A percentile compares a stretch with the other conserved stretches of the same genome.
Conservation (phyloP, 305 asterid genomes). For the Striga hermonthica region DNA sequence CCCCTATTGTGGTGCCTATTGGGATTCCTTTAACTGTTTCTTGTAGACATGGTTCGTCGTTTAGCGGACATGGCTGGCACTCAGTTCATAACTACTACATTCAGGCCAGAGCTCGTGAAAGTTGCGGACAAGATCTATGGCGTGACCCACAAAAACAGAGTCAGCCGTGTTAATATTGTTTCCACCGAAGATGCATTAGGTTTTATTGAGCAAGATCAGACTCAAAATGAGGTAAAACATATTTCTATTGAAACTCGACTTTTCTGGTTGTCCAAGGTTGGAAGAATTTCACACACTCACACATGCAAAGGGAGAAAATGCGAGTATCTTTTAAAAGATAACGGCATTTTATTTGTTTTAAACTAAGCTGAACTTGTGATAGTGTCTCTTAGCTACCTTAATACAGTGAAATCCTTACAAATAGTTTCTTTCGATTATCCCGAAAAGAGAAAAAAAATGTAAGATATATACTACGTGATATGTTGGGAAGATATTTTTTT, state of each 20-base stretch:
- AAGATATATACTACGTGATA: too few species aligned
- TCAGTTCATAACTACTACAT: constrained; percentile 92
- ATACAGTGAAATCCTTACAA: too few species aligned
- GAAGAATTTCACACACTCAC: not conserved
- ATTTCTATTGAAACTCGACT: not conserved
- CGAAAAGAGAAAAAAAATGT: too few species aligned
- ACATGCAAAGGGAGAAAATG: not conserved
- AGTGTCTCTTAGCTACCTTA: too few species aligned
- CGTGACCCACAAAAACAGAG: constrained; percentile 87
- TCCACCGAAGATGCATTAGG: constrained; percentile 76
- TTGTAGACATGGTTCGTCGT: constrained; percentile 90
- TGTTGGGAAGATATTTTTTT: too few species aligned
- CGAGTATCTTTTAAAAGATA: not conserved
- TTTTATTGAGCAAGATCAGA: constrained; percentile 85
- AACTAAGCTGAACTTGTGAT: not conserved
- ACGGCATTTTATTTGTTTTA: not conserved
- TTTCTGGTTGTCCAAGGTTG: not conserved
- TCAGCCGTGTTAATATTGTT: constrained; percentile 73
- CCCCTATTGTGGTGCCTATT: constrained; percentile 18
- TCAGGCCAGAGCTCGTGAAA: constrained; percentile 89
- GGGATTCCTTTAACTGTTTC: constrained; percentile 44
- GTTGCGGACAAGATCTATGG: constrained; percentile 97
- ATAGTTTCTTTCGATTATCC: too few species aligned
- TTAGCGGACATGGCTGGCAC: constrained; percentile 87
- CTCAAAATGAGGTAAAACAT: constrained; percentile 71